Evolutionary conservation across 192 early-diverging fungal genomes (phyloP).

Genomic region (Coemansia guatemalensis): DNA sequence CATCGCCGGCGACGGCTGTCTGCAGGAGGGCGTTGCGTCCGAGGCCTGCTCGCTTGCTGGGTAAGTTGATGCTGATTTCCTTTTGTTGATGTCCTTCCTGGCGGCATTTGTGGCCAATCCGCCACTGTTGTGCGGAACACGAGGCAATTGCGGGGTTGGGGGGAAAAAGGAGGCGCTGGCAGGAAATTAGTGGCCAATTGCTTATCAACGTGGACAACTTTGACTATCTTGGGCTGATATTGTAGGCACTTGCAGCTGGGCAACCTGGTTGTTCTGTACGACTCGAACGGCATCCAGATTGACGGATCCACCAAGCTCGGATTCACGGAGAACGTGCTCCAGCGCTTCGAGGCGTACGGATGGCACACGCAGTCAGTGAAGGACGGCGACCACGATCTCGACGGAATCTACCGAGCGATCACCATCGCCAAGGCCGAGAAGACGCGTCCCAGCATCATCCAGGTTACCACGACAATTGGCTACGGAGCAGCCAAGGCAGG

Average conservation of each 20-base stretch:
- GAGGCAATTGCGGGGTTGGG: background rate
- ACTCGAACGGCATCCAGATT: constrained; percentile 95
- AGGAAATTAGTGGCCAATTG: no score
- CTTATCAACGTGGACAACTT: background rate
- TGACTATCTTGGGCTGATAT: background rate
- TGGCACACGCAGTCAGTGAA: constrained; percentile 81
- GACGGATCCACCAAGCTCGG: constrained; percentile 82
- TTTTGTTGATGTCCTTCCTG: no score
- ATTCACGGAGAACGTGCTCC: constrained; percentile 89
- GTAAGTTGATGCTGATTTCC: constrained; percentile 18
- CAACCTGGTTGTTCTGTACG: constrained; percentile 93
- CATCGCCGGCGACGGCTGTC: constrained; percentile 92
- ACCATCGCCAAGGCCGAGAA: constrained; percentile 79
- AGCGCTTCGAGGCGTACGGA: constrained; percentile 90
- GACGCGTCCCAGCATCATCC: constrained; percentile 82
- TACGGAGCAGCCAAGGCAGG: constrained; percentile 88
- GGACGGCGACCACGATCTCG: constrained; percentile 82
- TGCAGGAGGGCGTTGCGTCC: constrained; percentile 95
- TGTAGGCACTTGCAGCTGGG: constrained; percentile 79
- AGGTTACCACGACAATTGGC: constrained; percentile 89
- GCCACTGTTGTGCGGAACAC: constrained; percentile 15
- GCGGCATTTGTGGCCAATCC: constrained; percentile 12
- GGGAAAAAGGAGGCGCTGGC: no score
- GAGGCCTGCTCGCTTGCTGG: constrained; percentile 93
- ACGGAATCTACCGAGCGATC: constrained; percentile 70